Evolutionary conservation across 2,329 filamentous ascomycete genomes (phyloP).

Genomic region (Arthrinium puccinioides): DNA sequence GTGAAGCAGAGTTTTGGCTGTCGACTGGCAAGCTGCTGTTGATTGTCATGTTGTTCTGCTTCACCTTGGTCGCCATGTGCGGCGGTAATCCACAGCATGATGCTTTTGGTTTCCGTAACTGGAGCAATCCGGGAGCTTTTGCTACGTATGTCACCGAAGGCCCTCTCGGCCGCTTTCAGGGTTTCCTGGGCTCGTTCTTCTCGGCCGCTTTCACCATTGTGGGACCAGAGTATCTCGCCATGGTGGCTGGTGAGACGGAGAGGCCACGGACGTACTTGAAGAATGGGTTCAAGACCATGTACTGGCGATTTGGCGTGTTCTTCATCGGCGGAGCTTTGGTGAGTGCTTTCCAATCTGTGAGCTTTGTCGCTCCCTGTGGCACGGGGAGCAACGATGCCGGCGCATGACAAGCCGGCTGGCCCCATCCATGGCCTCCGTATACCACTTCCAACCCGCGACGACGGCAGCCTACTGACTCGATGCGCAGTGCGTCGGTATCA

Average conservation of each 20-base stretch:
- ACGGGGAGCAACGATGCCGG: no score
- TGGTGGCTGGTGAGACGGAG: constrained; percentile 44
- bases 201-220: constrained; percentile 53
- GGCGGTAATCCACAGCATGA: constrained; percentile 67
- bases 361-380: no score
- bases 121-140: constrained; percentile 56
- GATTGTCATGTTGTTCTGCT: constrained; percentile 60
- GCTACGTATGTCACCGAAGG: constrained; percentile 52
- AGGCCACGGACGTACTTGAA: constrained; percentile 53
- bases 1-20: constrained; percentile 64
- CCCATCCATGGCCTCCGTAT: no score
- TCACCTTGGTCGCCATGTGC: constrained; percentile 75
- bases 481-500: constrained; percentile 45
- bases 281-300: constrained; percentile 58
- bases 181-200: constrained; percentile 52
- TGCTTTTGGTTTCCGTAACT: constrained; percentile 64
- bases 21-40: constrained; percentile 57
- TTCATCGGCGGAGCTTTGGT: constrained; percentile 57
- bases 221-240: constrained; percentile 53
- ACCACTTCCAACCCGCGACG: no score
- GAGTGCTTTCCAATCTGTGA: no score
- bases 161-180: constrained; percentile 55
- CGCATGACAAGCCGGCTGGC: no score
- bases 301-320: constrained; percentile 58
- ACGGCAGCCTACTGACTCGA: no score